A percentile compares a stretch with the other conserved stretches of the same genome.
These are phyloP conservation scores for Saturnispora hagleri DNA, from an alignment of 805 yeast species.

Conservation along the genomic window DNA sequence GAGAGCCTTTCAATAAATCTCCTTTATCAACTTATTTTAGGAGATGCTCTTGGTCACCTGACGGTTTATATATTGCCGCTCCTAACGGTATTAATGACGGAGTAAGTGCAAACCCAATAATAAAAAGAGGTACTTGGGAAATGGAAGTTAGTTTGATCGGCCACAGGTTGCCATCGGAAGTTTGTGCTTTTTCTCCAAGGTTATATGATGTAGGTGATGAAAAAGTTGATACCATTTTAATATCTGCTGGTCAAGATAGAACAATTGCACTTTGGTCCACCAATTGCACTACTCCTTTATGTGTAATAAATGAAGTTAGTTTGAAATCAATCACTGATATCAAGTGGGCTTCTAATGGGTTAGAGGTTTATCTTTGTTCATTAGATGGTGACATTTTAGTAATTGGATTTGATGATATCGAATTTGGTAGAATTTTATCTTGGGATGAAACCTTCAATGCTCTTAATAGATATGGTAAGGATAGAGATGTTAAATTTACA, in stretches of 20 bases:
- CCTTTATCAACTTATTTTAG: slow-evolving; percentile 89
- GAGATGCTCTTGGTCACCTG: slow-evolving; percentile 84
- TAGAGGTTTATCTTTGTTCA: slow-evolving; percentile 62
- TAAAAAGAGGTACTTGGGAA: slow-evolving; percentile 75
- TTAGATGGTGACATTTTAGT: slow-evolving; percentile 77
- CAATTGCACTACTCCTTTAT: slow-evolving; percentile 60
- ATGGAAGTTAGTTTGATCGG: slow-evolving; percentile 68
- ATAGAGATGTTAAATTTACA: slow-evolving; percentile 77
- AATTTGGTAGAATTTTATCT: slow-evolving; percentile 54
- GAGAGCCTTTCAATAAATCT: slow-evolving; percentile 78
- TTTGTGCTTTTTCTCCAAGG: slow-evolving; percentile 65
- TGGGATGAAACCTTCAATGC: slow-evolving; percentile 58
- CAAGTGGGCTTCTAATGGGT: slow-evolving; percentile 82
- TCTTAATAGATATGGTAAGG: slow-evolving; percentile 79
- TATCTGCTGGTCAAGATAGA: slow-evolving; percentile 94
- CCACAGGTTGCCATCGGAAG: slow-evolving; percentile 81
- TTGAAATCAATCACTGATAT: slow-evolving; percentile 78
- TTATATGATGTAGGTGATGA: slow-evolving; percentile 36
- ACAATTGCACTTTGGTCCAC: slow-evolving; percentile 87
- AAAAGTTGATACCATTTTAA: slow-evolving; percentile 51
- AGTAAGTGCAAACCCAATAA: slow-evolving; percentile 61
- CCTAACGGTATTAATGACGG: slow-evolving; percentile 85
- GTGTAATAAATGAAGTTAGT: slow-evolving; percentile 69
- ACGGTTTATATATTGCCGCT: slow-evolving; percentile 77
- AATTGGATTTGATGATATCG: slow-evolving; percentile 51